These are phyloP conservation scores for Mycosarcoma mackinlayi DNA, from an alignment of 1,284 basidiomycete genomes.

Conservation along the genomic window DNA sequence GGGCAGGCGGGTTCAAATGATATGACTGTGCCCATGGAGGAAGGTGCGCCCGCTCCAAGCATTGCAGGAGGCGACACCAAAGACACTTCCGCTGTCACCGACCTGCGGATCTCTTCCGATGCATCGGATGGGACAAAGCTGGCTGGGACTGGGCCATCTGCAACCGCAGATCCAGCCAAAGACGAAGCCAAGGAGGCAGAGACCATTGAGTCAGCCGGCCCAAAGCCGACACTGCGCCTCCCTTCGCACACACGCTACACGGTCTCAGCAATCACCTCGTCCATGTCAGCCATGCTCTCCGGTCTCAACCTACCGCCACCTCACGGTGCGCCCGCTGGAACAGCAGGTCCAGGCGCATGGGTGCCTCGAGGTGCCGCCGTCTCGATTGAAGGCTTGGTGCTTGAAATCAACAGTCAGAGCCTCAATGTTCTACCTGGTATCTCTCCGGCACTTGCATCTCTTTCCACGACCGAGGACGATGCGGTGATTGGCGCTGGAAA, in stretches of 20 bases:
- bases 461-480: slow-evolving; percentile 13
- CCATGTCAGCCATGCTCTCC: slow-evolving; percentile 43
- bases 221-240: slow-evolving; percentile 27
- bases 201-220: slow-evolving; percentile 10
- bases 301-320: slow-evolving; percentile 53
- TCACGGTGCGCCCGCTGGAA: slow-evolving; percentile 54
- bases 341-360: slow-evolving; percentile 60
- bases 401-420: slow-evolving; percentile 45
- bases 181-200: slow-evolving; percentile 4
- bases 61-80: background rate
- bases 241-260: slow-evolving; percentile 48
- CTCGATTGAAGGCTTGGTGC: slow-evolving; percentile 53
- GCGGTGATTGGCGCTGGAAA: background rate
- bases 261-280: slow-evolving; percentile 39
- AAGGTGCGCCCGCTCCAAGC: slow-evolving; percentile 13
- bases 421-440: slow-evolving; percentile 31
- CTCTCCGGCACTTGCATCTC: slow-evolving; percentile 28
- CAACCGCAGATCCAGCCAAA: background rate
- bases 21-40: slow-evolving; percentile 29
- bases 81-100: background rate
- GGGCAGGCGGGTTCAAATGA: background rate
- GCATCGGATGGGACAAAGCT: background rate
- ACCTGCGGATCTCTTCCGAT: background rate
- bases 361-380: slow-evolving; percentile 54
- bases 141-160: background rate